Percentiles rank a stretch among this genome's conserved stretches.
Evolutionary conservation across 495 filamentous ascomycete species (phyloP).

Genomic region (Lepraria neglecta): DNA sequence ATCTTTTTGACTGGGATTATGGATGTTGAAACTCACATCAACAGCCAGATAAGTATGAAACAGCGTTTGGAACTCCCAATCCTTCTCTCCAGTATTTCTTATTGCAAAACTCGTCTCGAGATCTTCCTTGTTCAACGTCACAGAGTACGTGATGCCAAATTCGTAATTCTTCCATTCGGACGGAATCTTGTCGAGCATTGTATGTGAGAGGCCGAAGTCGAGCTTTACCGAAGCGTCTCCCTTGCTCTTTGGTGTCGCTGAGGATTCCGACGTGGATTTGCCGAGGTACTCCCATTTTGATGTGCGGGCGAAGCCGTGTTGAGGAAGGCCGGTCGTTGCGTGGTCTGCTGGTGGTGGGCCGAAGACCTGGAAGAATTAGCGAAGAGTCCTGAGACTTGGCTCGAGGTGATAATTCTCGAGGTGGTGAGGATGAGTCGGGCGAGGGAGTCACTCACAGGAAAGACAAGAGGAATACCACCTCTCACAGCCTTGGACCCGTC

Average conservation of each 20-base stretch:
- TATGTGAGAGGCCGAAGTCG: conserved; percentile 82
- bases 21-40: conserved; percentile 49
- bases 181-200: conserved; percentile 57
- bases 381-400: neutral
- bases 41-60: conserved; percentile 86
- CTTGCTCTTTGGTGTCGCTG: conserved; percentile 45
- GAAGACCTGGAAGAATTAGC: conserved; percentile 60
- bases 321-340: conserved; percentile 66
- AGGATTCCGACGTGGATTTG: conserved; percentile 64
- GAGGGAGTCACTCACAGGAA: conserved; percentile 60
- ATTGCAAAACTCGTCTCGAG: conserved; percentile 80
- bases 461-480: conserved; percentile 82
- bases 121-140: conserved; percentile 67
- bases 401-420: neutral
- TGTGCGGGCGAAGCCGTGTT: conserved; percentile 94
- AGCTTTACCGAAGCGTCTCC: conserved; percentile 71
- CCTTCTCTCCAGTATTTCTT: conserved; percentile 71
- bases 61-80: conserved; percentile 85
- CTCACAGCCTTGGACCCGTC: conserved; percentile 60
- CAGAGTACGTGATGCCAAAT: conserved; percentile 88
- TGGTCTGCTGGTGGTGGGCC: conserved; percentile 70
- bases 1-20: neutral
- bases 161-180: conserved; percentile 68
- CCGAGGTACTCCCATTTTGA: conserved; percentile 61
- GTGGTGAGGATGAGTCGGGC: conserved; percentile 8